Conservation (phyloP, 768 basidiomycete species). For the Pulveroboletus ravenelii region DNA sequence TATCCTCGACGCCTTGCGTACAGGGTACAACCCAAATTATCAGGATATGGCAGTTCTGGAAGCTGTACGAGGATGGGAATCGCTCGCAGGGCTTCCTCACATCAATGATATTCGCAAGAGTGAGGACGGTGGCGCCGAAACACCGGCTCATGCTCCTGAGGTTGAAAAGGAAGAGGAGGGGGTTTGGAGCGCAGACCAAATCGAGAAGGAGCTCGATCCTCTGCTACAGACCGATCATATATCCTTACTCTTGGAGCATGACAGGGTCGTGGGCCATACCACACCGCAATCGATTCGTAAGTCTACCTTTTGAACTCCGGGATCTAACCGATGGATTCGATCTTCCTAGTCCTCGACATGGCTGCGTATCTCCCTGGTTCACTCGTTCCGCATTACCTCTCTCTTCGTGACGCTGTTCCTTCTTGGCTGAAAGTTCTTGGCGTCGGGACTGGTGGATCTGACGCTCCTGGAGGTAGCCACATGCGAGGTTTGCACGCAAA, state of each 20-base stretch:
- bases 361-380: conserved; percentile 83
- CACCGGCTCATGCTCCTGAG: conserved; percentile 13
- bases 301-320: conserved; percentile 23
- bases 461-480: conserved; percentile 38
- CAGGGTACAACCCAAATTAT: conserved; percentile 96
- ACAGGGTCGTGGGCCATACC: conserved; percentile 55
- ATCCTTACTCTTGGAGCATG: conserved; percentile 71
- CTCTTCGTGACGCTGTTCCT: conserved; percentile 54
- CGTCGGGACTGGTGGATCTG: conserved; percentile 40
- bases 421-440: conserved; percentile 64
- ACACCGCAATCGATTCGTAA: conserved; percentile 51
- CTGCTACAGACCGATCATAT: conserved; percentile 66
- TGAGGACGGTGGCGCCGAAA: conserved; percentile 35
- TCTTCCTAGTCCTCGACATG: conserved; percentile 66
- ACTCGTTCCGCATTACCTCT: conserved; percentile 67
- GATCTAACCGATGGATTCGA: background rate
- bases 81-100: conserved; percentile 61
- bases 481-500: background rate
- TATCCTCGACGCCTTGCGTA: conserved; percentile 77
- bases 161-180: conserved; percentile 49
- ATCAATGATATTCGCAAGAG: conserved; percentile 63
- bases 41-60: conserved; percentile 99
- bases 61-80: conserved; percentile 92
- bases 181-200: conserved; percentile 54
- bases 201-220: conserved; percentile 52